A percentile compares a stretch with the other conserved stretches of the same genome.
Conservation (phyloP, 768 basidiomycete species). For the Pisolithus orientalis region DNA sequence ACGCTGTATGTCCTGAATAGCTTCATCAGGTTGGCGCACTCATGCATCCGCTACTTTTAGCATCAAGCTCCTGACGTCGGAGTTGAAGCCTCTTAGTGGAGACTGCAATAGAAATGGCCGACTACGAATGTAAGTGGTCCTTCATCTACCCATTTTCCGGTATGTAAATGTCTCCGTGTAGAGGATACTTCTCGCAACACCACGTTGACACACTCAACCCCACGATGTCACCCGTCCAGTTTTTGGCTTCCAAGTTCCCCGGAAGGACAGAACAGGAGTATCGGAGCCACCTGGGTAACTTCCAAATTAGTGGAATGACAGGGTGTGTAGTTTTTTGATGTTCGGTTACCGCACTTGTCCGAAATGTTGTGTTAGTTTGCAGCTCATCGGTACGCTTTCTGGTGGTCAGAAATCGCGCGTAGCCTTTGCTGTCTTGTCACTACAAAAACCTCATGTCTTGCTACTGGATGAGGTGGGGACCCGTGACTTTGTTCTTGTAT, state of each 20-base stretch:
- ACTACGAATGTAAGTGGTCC: slow-evolving; percentile 64
- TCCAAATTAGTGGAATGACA: slow-evolving; percentile 96
- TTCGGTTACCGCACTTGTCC: neutral
- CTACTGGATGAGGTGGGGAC: slow-evolving; percentile 82
- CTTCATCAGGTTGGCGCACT: slow-evolving; percentile 3
- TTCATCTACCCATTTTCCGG: neutral
- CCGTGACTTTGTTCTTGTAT: slow-evolving; percentile 2
- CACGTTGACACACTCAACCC: slow-evolving; percentile 90
- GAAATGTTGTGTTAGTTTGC: slow-evolving; percentile 43
- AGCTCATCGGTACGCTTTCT: slow-evolving; percentile 84
- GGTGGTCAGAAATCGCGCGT: slow-evolving; percentile 97
- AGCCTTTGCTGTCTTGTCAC: slow-evolving; percentile 80
- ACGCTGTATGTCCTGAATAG: slow-evolving; percentile 57
- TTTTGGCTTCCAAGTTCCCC: slow-evolving; percentile 87
- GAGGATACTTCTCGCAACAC: slow-evolving; percentile 91
- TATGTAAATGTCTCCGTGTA: slow-evolving; percentile 23
- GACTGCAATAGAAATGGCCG: slow-evolving; percentile 89
- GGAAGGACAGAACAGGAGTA: slow-evolving; percentile 97
- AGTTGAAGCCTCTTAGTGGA: slow-evolving; percentile 66
- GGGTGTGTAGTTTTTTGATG: slow-evolving; percentile 41
- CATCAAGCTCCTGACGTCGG: slow-evolving; percentile 88
- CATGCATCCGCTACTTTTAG: slow-evolving; percentile 31
- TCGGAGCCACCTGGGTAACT: slow-evolving; percentile 89
- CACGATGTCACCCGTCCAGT: slow-evolving; percentile 86
- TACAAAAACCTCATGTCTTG: slow-evolving; percentile 87